Conservation (phyloP, 225 moss, liverwort and hornwort genomes). For the Lunularia cruciata region DNA sequence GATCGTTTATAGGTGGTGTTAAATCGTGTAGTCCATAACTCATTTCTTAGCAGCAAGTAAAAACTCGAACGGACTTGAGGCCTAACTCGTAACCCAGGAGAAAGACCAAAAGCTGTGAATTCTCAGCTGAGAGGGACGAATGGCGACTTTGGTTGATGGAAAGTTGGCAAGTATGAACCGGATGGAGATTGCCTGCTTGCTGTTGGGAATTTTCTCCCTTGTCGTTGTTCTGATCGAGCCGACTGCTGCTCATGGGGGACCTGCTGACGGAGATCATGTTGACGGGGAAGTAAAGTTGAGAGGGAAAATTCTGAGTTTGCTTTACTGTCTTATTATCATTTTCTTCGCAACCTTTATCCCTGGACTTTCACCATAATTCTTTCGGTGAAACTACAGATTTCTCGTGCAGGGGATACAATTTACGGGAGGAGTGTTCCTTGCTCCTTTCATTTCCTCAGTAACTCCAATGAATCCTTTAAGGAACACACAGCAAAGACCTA, state of each 20-base stretch:
- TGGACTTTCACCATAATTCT: slow-evolving; percentile 66
- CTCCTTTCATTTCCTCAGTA: slow-evolving; percentile 78
- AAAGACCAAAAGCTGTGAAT: too few relatives aligned
- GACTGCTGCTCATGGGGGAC: slow-evolving; percentile 16
- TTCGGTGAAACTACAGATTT: slow-evolving; percentile 71
- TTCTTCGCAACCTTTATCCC: slow-evolving; percentile 79
- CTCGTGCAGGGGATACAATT: slow-evolving; percentile 82
- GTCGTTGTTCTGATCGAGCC: slow-evolving; percentile 5
- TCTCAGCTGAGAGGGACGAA: too few relatives aligned
- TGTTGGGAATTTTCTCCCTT: slow-evolving; percentile 5
- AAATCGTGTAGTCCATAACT: too few relatives aligned
- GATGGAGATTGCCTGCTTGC: too few relatives aligned
- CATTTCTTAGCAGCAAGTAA: too few relatives aligned
- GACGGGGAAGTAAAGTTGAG: slow-evolving; percentile 25
- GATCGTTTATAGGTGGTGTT: too few relatives aligned
- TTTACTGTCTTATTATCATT: slow-evolving; percentile 66
- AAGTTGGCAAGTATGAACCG: too few relatives aligned
- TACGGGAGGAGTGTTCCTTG: slow-evolving; percentile 78
- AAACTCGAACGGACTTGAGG: too few relatives aligned
- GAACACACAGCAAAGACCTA: slow-evolving; percentile 36
- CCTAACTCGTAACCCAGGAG: too few relatives aligned
- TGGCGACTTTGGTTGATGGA: too few relatives aligned
- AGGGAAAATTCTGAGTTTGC: slow-evolving; percentile 36
- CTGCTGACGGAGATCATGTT: neutral
- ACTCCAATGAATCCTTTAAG: slow-evolving; percentile 55